Base-by-base conservation (phyloP, 108 stramenopile species). In the Stephanodiscus triporus region DNA sequence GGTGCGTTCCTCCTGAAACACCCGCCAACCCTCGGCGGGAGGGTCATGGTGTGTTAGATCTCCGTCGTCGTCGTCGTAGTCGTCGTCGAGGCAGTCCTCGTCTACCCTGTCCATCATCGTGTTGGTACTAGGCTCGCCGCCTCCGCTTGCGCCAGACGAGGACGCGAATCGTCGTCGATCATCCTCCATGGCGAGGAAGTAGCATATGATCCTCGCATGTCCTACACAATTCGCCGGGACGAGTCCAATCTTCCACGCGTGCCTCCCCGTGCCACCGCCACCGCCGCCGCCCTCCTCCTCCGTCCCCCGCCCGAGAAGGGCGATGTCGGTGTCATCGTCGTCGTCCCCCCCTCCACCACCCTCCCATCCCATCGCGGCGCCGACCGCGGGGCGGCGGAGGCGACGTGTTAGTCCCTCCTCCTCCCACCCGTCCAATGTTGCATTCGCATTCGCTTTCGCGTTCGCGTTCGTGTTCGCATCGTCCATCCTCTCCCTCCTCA, bases 241-340 rank as follows among this genome's bases (percentile, higher is more conserved):
- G 13, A 78, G 30, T 20, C 77, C 77, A 66, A 78, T 71, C 30
- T 72, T 78, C 77, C 77, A 78, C 7, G 45, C 22, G 9, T 60
- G 27, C 14, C 24, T 13, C 17, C 43, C 43, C 43, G 14, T 16
- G 43, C 14, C 14, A 16, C 14, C 43, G 16, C 11, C 43, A 16
- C 1, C 14, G 9, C 14, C 49, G 19, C 30, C 19, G 3, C 26
- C 29, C 24, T 34, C 43, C 55, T 2, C 56, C 22, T 49, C 32
- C 32, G 32, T 5, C 32, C 14, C 43, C 43, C 43, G 8, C 40
- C 40, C n/a, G n/a, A n/a, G n/a, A n/a, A n/a, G 14, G 48, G 48
- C 14, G 43, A 0, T 2, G 14, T 17, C 16, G 16, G 4, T 14
- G 43, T 16, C 14, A 1, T 19, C 49, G 19, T 48, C 19, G 13